Conservation (phyloP, 257 asterid genomes). For the Rhazya stricta region DNA sequence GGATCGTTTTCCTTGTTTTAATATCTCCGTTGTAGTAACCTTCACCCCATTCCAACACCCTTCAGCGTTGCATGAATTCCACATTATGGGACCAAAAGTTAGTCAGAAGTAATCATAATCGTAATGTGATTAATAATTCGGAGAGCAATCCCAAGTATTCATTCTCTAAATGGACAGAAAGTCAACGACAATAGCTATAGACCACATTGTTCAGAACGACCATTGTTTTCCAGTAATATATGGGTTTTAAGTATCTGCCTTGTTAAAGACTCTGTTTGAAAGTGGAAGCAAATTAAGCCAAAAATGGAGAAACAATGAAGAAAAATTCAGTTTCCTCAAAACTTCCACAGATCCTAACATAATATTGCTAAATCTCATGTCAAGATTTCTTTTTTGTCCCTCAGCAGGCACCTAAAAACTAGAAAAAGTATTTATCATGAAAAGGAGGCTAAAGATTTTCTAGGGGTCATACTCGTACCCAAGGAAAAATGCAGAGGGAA, state of each 20-base stretch:
- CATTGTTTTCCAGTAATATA: no score
- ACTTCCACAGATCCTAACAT: not conserved
- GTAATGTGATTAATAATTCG: not conserved
- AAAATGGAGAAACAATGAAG: not conserved
- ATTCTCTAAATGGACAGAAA: not conserved
- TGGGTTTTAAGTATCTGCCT: not conserved
- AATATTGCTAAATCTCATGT: not conserved
- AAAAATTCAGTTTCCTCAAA: not conserved
- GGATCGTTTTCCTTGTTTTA: constrained; percentile 85
- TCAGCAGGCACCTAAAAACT: no score
- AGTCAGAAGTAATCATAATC: not conserved
- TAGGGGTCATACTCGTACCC: no score
- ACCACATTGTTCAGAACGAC: not conserved
- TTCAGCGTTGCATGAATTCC: constrained; percentile 16
- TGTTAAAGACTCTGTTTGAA: not conserved
- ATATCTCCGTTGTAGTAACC: constrained; percentile 97
- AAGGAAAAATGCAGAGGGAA: no score
- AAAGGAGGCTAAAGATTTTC: no score
- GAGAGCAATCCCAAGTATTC: not conserved
- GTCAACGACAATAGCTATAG: not conserved
- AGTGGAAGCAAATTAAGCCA: not conserved
- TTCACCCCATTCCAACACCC: constrained; percentile 78
- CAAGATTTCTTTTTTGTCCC: not conserved
- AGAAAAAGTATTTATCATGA: not conserved
- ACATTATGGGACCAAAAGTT: not conserved